phyloP scores from a whole-genome alignment of 2,329 filamentous ascomycete genomes.

The Madurella mycetomatis region DNA sequence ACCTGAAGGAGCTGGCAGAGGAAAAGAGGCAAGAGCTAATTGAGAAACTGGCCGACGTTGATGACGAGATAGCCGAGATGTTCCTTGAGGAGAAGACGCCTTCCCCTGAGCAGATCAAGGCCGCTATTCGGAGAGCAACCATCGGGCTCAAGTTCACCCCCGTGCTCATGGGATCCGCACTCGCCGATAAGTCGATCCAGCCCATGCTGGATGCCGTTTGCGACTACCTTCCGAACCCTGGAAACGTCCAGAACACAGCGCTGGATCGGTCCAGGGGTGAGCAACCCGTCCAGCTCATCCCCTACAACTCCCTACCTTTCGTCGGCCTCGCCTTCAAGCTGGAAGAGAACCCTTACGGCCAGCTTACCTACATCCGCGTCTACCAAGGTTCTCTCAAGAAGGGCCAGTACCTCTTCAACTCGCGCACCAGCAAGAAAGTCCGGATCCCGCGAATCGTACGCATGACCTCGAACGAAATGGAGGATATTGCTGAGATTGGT shows the following conservation, averaged over 20 bases:
- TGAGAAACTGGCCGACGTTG: slow-evolving; percentile 93
- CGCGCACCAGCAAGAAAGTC: slow-evolving; percentile 90
- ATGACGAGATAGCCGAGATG: slow-evolving; percentile 94
- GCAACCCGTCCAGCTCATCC: slow-evolving; percentile 77
- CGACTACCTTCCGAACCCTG: slow-evolving; percentile 90
- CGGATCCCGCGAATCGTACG: slow-evolving; percentile 95
- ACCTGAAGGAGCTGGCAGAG: slow-evolving; percentile 68
- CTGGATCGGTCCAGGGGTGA: slow-evolving; percentile 79
- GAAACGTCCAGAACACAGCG: slow-evolving; percentile 83
- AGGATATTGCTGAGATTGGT: slow-evolving; percentile 87
- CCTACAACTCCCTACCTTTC: slow-evolving; percentile 90
- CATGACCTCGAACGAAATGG: slow-evolving; percentile 99
- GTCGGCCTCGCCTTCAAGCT: slow-evolving; percentile 97
- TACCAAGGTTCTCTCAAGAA: slow-evolving; percentile 92
- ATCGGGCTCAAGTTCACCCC: slow-evolving; percentile 85
- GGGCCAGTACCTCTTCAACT: slow-evolving; percentile 88
- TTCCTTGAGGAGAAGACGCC: slow-evolving; percentile 86
- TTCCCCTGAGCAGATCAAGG: slow-evolving; percentile 77
- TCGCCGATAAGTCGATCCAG: slow-evolving; percentile 92
- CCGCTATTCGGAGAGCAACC: slow-evolving; percentile 87
- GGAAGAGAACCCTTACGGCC: slow-evolving; percentile 97
- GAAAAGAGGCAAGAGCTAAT: slow-evolving; percentile 84
- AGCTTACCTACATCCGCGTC: slow-evolving; percentile 96
- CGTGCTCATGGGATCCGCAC: slow-evolving; percentile 91
- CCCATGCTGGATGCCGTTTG: slow-evolving; percentile 93